phyloP scores from a whole-genome alignment of 2,329 filamentous ascomycete genomes.

The Cladophialophora exuberans region DNA sequence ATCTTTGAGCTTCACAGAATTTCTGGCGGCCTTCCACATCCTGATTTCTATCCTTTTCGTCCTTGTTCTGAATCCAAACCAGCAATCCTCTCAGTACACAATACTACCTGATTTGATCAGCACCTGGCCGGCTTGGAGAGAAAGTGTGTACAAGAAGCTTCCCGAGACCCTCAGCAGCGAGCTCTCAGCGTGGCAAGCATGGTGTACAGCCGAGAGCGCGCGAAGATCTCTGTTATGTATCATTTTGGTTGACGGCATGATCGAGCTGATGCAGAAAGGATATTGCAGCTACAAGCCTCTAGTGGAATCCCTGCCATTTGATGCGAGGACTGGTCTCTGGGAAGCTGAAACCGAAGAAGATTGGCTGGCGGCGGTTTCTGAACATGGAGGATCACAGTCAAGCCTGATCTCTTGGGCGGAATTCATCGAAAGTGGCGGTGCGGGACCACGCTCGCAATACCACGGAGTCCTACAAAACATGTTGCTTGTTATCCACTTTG shows the following conservation, averaged over 20 bases:
- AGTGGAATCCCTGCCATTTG: conserved; percentile 29
- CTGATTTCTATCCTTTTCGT: conserved; percentile 21
- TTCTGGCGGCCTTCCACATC: conserved; percentile 23
- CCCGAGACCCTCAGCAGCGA: conserved; percentile 17
- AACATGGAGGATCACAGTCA: conserved; percentile 20
- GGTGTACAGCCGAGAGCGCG: conserved; percentile 27
- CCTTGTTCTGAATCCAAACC: conserved; percentile 9
- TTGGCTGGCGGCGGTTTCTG: conserved; percentile 20
- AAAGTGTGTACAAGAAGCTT: conserved; percentile 18
- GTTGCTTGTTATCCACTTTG: conserved; percentile 25
- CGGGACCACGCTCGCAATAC: conserved; percentile 19
- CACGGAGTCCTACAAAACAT: conserved; percentile 29
- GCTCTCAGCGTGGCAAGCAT: conserved; percentile 29
- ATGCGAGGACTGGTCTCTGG: conserved; percentile 30
- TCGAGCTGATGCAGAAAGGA: conserved; percentile 21
- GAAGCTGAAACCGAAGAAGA: conserved; percentile 28
- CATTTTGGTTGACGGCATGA: conserved; percentile 20
- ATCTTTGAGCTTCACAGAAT: conserved; percentile 10
- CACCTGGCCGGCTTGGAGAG: conserved; percentile 17
- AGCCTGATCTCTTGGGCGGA: conserved; percentile 30
- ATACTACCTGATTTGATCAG: conserved; percentile 8
- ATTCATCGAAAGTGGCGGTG: conserved; percentile 23
- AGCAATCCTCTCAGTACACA: conserved; percentile 1
- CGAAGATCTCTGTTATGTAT: conserved; percentile 27
- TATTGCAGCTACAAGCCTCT: conserved; percentile 27